A percentile compares a stretch with the other conserved stretches of the same genome.
phyloP scores from a whole-genome alignment of 768 basidiomycete species.

The Suillus weaverae region DNA sequence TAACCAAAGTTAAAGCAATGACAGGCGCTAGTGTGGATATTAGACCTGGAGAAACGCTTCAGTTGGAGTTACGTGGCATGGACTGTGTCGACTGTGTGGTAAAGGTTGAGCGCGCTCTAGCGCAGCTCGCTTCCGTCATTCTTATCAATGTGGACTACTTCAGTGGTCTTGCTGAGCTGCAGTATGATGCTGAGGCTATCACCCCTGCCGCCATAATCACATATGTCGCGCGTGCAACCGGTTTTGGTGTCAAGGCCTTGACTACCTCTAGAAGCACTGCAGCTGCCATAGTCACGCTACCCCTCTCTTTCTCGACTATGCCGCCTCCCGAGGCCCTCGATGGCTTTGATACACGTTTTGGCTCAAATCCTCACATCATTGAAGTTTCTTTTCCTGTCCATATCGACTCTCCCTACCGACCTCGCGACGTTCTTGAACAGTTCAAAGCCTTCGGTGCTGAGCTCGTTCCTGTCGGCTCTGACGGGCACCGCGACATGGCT shows the following conservation, averaged over 20 bases:
- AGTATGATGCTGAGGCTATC: conserved; percentile 19
- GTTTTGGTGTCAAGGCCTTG: conserved; percentile 19
- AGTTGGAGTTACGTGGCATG: conserved; percentile 23
- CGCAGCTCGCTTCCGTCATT: conserved; percentile 19
- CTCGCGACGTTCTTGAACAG: conserved; percentile 33
- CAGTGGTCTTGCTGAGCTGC: conserved; percentile 17
- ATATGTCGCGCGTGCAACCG: conserved; percentile 22
- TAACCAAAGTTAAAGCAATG: too few relatives aligned
- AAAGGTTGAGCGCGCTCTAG: conserved; percentile 21
- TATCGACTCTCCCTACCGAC: conserved; percentile 15
- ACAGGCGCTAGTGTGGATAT: too few relatives aligned
- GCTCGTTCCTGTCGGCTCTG: conserved; percentile 25
- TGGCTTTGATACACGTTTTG: conserved; percentile 7
- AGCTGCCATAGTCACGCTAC: conserved; percentile 12
- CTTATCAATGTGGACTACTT: conserved; percentile 16
- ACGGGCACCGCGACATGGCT: conserved; percentile 19
- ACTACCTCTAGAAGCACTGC: background rate
- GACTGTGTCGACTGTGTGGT: conserved; percentile 24
- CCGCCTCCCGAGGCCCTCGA: conserved; percentile 6
- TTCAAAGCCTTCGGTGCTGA: conserved; percentile 17
- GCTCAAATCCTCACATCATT: too few relatives aligned
- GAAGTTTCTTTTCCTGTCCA: conserved; percentile 14
- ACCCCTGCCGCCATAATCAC: conserved; percentile 16
- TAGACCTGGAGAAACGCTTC: conserved; percentile 14
- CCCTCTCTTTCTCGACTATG: conserved; percentile 10